Conservation (phyloP, 805 yeast genomes). For the Nakazawaea wyomingensis region DNA sequence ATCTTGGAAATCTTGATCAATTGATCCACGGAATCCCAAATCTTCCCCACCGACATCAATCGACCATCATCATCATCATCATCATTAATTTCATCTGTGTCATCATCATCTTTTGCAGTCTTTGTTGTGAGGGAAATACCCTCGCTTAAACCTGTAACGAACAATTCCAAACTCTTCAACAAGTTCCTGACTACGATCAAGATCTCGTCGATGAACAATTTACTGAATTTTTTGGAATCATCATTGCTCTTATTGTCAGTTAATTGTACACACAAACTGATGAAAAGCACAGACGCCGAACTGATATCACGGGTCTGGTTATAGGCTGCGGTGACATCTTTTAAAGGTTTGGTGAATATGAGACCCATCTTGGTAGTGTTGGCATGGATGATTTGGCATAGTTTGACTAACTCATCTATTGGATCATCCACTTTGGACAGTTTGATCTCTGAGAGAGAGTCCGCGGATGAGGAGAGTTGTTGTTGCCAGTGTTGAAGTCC, state of each 20-base stretch:
- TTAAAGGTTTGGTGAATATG: constrained; percentile 57
- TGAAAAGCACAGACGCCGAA: constrained; percentile 36
- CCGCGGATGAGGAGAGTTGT: not conserved
- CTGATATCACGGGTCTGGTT: constrained; percentile 43
- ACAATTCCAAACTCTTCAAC: constrained; percentile 14
- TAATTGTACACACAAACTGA: constrained; percentile 41
- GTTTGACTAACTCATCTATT: constrained; percentile 52
- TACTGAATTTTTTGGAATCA: constrained; percentile 27
- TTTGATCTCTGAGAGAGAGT: constrained; percentile 8
- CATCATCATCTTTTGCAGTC: constrained; percentile 18
- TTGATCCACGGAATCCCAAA: constrained; percentile 65
- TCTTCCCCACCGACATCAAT: constrained; percentile 55
- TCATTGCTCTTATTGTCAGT: too few species aligned
- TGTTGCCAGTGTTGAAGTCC: constrained; percentile 7
- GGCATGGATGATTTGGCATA: constrained; percentile 58
- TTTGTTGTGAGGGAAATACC: too few species aligned
- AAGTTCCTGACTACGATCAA: constrained; percentile 18
- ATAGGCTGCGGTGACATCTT: constrained; percentile 40
- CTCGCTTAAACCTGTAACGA: too few species aligned
- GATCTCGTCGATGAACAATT: constrained; percentile 26
- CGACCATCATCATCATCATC: constrained; percentile 29
- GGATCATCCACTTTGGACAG: constrained; percentile 36
- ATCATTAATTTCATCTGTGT: too few species aligned
- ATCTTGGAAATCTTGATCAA: constrained; percentile 34
- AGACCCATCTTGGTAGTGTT: constrained; percentile 75